Conservation (phyloP, 345 rosid genomes). For the Abelmoschus esculentus region DNA sequence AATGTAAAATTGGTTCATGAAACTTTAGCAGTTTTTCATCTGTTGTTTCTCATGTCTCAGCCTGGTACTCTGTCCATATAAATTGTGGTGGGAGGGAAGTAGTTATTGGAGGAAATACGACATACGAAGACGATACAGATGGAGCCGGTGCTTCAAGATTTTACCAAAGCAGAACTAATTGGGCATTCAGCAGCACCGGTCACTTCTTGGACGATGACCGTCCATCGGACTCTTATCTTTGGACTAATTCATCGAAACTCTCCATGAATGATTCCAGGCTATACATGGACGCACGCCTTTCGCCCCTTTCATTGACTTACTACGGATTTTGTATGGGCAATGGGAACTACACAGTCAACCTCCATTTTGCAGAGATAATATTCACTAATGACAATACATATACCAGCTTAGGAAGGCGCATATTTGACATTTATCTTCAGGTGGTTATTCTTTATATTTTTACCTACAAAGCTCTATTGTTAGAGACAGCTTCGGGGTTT, state of each 20-base stretch:
- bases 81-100: conserved; percentile 43
- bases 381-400: conserved; percentile 32
- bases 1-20: not conserved
- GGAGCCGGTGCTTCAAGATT: conserved; percentile 35
- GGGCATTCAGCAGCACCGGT: conserved; percentile 51
- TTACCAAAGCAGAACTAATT: conserved; percentile 19
- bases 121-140: conserved; percentile 24
- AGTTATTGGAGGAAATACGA: conserved; percentile 12
- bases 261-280: conserved; percentile 16
- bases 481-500: not conserved
- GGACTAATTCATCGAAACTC: conserved; percentile 13
- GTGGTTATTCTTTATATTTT: conserved; percentile 15
- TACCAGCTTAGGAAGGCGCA: conserved; percentile 35
- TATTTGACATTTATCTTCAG: conserved; percentile 64
- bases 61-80: conserved; percentile 19
- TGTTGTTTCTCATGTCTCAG: conserved; percentile 14
- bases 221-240: conserved; percentile 1
- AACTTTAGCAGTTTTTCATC: not conserved
- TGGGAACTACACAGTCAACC: conserved; percentile 45
- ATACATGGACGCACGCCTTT: conserved; percentile 35
- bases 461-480: not conserved
- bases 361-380: conserved; percentile 18
- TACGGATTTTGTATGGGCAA: conserved; percentile 50
- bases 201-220: conserved; percentile 27
- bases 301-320: conserved; percentile 47